Percentiles rank a stretch among this genome's conserved stretches.
Conservation (phyloP, 768 basidiomycete genomes). For the Hypholoma sublateritium region DNA sequence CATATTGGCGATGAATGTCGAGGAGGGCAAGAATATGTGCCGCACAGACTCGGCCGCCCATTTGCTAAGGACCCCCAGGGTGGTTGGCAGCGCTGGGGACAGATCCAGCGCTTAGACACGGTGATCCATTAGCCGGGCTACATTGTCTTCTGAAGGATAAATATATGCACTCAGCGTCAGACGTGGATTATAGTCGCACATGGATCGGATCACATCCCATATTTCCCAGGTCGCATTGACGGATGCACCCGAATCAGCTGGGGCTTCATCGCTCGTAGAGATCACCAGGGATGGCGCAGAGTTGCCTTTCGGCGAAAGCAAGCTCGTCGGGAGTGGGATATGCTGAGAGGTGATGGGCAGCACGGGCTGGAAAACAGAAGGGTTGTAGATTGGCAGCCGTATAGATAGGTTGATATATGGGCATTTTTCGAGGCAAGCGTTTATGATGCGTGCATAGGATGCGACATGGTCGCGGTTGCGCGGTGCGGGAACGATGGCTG, state of each 20-base stretch:
- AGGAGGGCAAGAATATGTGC: conserved; percentile 84
- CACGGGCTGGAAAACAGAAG: conserved; percentile 26
- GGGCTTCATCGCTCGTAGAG: conserved; percentile 28
- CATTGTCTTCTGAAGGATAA: conserved; percentile 6
- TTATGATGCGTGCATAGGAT: conserved; percentile 91
- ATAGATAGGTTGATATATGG: conserved; percentile 82
- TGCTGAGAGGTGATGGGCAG: conserved; percentile 1
- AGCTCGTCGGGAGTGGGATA: conserved; percentile 3
- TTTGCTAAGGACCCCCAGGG: conserved; percentile 71
- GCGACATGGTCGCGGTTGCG: conserved; percentile 80
- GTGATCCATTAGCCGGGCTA: conserved; percentile 5
- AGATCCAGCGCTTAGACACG: conserved; percentile 78
- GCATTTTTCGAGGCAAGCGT: conserved; percentile 66
- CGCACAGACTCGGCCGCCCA: conserved; percentile 96
- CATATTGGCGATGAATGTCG: conserved; percentile 90
- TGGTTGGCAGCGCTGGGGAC: conserved; percentile 81
- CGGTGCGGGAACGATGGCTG: conserved; percentile 87
- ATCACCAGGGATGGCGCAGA: conserved; percentile 37
- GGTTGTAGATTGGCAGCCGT: conserved; percentile 81
- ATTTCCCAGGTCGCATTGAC: conserved; percentile 92
- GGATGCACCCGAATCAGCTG: conserved; percentile 48
- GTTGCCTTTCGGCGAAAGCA: conserved; percentile 10
- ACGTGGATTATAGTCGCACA: conserved; percentile 82
- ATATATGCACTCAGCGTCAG: conserved; percentile 63
- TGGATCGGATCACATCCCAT: conserved; percentile 92